These are phyloP conservation scores for Suillus alpinus DNA, from an alignment of 768 basidiomycete genomes.

Conservation along the genomic window DNA sequence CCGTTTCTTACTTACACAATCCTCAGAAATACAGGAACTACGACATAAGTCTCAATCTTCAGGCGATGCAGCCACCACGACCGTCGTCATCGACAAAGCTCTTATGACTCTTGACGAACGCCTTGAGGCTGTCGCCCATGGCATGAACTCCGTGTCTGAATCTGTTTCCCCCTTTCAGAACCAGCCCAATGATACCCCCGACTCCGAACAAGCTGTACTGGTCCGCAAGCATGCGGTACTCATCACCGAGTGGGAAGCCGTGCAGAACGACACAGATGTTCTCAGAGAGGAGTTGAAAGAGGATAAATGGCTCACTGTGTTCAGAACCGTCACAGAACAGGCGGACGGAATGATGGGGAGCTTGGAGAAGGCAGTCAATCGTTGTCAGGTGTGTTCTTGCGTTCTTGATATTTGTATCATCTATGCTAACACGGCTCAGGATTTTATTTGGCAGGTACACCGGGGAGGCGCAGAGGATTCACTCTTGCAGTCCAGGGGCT, in stretches of 20 bases:
- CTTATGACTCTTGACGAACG: conserved; percentile 78
- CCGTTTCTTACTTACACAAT: not conserved
- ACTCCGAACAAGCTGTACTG: conserved; percentile 41
- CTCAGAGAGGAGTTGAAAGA: conserved; percentile 92
- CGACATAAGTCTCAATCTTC: conserved; percentile 80
- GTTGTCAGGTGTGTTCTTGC: conserved; percentile 69
- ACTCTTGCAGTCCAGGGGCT: conserved; percentile 35
- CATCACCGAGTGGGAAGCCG: conserved; percentile 74
- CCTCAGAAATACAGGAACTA: conserved; percentile 85
- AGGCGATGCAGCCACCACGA: conserved; percentile 54
- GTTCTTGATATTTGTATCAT: conserved; percentile 4
- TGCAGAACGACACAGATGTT: conserved; percentile 76
- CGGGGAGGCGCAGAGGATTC: conserved; percentile 49
- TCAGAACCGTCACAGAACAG: conserved; percentile 90
- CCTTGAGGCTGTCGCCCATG: conserved; percentile 67
- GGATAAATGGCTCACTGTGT: conserved; percentile 95
- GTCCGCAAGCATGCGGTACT: conserved; percentile 75
- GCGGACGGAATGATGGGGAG: conserved; percentile 98
- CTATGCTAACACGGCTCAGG: conserved; percentile 39
- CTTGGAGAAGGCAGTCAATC: conserved; percentile 87
- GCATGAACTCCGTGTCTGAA: conserved; percentile 67
- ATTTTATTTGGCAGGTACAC: conserved; percentile 84
- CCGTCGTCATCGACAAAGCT: conserved; percentile 75
- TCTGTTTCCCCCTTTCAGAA: conserved; percentile 59
- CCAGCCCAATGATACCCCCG: conserved; percentile 44